Conservation (phyloP, 2,329 filamentous ascomycete species). For the Alternaria sp. region DNA sequence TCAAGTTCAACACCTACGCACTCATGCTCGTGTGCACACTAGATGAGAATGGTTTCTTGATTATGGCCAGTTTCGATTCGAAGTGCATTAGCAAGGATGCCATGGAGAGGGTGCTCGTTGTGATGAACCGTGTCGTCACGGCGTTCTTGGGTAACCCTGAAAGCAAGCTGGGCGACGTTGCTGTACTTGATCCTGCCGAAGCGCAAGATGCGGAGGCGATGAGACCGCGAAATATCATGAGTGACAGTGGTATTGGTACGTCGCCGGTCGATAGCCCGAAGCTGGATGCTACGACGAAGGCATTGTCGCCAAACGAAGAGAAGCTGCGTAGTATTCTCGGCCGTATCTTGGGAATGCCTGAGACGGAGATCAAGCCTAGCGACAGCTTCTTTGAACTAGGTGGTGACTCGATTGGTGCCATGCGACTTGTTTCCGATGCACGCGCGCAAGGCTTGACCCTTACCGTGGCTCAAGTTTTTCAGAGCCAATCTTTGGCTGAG, state of each 20-base stretch:
- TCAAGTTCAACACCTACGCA: constrained; percentile 66
- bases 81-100: constrained; percentile 62
- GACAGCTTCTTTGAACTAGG: constrained; percentile 58
- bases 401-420: constrained; percentile 57
- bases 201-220: constrained; percentile 36
- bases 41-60: constrained; percentile 62
- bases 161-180: constrained; percentile 40
- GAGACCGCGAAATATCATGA: constrained; percentile 32
- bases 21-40: constrained; percentile 72
- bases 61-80: constrained; percentile 72
- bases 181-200: constrained; percentile 41
- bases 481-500: constrained; percentile 56
- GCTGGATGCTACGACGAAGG: constrained; percentile 8
- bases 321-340: constrained; percentile 36
- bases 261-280: constrained; percentile 15
- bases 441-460: constrained; percentile 48
- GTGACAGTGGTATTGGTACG: constrained; percentile 32
- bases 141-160: constrained; percentile 57
- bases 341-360: constrained; percentile 39
- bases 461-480: constrained; percentile 56
- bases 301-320: constrained; percentile 34
- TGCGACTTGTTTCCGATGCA: constrained; percentile 54
- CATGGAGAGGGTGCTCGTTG: constrained; percentile 63
- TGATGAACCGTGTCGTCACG: constrained; percentile 62
- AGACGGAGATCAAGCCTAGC: constrained; percentile 46